phyloP scores from a whole-genome alignment of 108 stramenopile genomes.

The Skeletonema tropicum region DNA sequence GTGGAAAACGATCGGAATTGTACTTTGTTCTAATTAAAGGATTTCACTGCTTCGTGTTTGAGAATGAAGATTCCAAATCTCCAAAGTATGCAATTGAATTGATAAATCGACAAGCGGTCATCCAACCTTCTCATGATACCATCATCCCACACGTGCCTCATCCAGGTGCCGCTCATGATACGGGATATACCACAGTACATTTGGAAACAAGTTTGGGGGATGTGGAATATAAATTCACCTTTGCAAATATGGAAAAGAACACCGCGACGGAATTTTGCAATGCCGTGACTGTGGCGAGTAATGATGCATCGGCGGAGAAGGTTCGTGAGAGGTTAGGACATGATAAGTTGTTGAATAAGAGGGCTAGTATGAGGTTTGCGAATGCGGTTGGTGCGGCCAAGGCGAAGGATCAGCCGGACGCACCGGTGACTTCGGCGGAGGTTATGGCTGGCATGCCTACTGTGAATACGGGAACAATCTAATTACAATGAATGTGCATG shows the following conservation, averaged over 20 bases:
- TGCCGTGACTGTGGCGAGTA: slow-evolving; percentile 40
- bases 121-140: slow-evolving; percentile 23
- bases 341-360: slow-evolving; percentile 62
- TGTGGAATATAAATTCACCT: slow-evolving; percentile 71
- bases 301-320: slow-evolving; percentile 39
- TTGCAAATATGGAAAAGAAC: slow-evolving; percentile 40
- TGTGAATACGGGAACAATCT: background rate
- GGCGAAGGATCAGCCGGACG: slow-evolving; percentile 77
- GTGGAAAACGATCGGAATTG: slow-evolving; percentile 32
- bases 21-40: slow-evolving; percentile 79
- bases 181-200: slow-evolving; percentile 36
- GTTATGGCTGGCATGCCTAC: slow-evolving; percentile 53
- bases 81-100: slow-evolving; percentile 84
- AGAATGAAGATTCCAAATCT: slow-evolving; percentile 45
- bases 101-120: slow-evolving; percentile 53
- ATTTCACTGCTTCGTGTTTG: slow-evolving; percentile 78
- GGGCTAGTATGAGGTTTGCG: slow-evolving; percentile 66
- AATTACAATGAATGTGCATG: background rate
- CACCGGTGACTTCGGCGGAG: slow-evolving; percentile 49
- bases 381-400: slow-evolving; percentile 68
- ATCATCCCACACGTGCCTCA: slow-evolving; percentile 26
- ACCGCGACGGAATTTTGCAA: slow-evolving; percentile 45
- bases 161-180: slow-evolving; percentile 29
- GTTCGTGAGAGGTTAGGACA: slow-evolving; percentile 68
- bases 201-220: slow-evolving; percentile 74